These are phyloP conservation scores for Drosera capensis DNA, from an alignment of 148 eudicot species.

Conservation along the genomic window DNA sequence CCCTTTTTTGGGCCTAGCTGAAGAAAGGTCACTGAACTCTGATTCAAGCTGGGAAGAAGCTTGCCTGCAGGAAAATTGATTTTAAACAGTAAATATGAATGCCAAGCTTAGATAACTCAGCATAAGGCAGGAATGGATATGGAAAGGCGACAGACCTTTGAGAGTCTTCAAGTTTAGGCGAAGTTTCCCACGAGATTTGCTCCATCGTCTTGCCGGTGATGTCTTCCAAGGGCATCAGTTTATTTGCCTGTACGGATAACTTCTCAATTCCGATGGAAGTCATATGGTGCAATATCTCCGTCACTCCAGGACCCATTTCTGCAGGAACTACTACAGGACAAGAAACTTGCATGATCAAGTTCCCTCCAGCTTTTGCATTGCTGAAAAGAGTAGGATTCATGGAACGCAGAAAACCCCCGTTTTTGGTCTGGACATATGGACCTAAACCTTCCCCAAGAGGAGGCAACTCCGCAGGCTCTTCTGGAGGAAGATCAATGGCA, in stretches of 20 bases:
- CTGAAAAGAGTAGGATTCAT: constrained; percentile 44
- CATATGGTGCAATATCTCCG: constrained; percentile 39
- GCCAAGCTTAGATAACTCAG: background rate
- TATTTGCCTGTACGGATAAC: constrained; percentile 36
- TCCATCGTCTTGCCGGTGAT: constrained; percentile 42
- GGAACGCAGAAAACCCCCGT: constrained; percentile 48
- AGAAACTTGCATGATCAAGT: constrained; percentile 59
- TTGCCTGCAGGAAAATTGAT: constrained; percentile 31
- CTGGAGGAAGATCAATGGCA: constrained; percentile 33
- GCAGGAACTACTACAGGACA: constrained; percentile 54
- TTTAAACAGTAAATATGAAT: background rate
- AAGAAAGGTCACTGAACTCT: constrained; percentile 14
- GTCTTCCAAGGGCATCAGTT: constrained; percentile 59
- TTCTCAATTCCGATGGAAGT: constrained; percentile 46
- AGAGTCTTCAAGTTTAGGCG: constrained; percentile 13
- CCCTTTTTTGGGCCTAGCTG: constrained; percentile 17
- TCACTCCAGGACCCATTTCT: constrained; percentile 36
- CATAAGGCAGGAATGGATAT: background rate
- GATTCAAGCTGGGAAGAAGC: constrained; percentile 20
- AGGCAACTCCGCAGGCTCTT: constrained; percentile 22
- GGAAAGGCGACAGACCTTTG: constrained; percentile 20
- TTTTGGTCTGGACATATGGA: constrained; percentile 34
- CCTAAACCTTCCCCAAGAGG: constrained; percentile 41
- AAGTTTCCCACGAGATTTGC: constrained; percentile 32
- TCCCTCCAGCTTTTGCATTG: constrained; percentile 45